These are phyloP conservation scores for Pichia sp. DNA, from an alignment of 1,139 yeast genomes.

Conservation along the genomic window DNA sequence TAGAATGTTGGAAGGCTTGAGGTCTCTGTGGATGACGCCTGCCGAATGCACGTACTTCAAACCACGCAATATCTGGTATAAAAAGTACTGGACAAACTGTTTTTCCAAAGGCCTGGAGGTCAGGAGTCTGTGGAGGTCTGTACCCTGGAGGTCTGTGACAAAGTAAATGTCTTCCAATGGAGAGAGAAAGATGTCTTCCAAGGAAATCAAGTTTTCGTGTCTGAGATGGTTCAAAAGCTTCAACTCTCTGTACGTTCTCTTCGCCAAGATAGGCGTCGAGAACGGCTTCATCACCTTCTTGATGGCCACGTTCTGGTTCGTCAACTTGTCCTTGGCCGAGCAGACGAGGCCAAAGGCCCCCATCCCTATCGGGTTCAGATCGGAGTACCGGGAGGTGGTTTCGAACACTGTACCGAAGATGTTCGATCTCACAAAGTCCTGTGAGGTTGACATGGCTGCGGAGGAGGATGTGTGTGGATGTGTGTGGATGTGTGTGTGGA, in stretches of 20 bases:
- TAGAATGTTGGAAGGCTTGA: slow-evolving; percentile 87
- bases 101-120: slow-evolving; percentile 92
- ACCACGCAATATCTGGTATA: slow-evolving; percentile 91
- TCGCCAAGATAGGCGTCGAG: slow-evolving; percentile 89
- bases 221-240: slow-evolving; percentile 87
- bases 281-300: slow-evolving; percentile 98
- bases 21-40: slow-evolving; percentile 92
- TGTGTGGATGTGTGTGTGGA: background rate
- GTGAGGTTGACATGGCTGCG: slow-evolving; percentile 15
- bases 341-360: slow-evolving; percentile 98
- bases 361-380: slow-evolving; percentile 97
- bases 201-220: slow-evolving; percentile 89
- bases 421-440: slow-evolving; percentile 40
- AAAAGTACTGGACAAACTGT: slow-evolving; percentile 92
- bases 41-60: slow-evolving; percentile 95
- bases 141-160: slow-evolving; percentile 94
- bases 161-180: slow-evolving; percentile 96
- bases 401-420: slow-evolving; percentile 90
- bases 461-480: background rate
- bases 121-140: slow-evolving; percentile 86
- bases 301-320: slow-evolving; percentile 87
- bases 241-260: slow-evolving; percentile 92
- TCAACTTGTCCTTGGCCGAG: slow-evolving; percentile 87
- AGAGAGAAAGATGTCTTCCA: slow-evolving; percentile 90
- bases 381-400: slow-evolving; percentile 85